Evolutionary conservation across 306 rosid species (phyloP), one percentile per base, ranked within the genome.

Genomic region (Elaeagnus macrophylla): DNA sequence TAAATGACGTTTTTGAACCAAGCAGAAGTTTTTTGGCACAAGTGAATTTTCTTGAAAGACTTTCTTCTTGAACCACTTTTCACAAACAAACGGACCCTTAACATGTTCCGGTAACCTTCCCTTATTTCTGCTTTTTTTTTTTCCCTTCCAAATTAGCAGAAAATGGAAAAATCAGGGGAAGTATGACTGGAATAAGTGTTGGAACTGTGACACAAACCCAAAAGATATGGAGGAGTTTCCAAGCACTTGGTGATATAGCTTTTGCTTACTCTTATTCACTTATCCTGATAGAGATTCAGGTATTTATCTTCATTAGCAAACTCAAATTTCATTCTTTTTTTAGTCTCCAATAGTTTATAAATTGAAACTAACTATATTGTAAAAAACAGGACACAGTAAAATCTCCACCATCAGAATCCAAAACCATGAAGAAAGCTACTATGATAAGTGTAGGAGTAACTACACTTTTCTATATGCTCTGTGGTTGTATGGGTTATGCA

Each of bases 231-330:
- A 73, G 81, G 60, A 82, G 79, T 67, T 82, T 82, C 67, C 86
- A 80, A 78, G 88, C 97, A 58, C 83, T 85, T 61, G 95, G 97
- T 38, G 75, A 85, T 75, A 78, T 85, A 35, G 95, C 97, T 64
- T 89, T 89, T 67, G 97, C 97, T 9, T 85, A 80, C 69, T 89
- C 95, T 11, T 89, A 78, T 80, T 89, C 97, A 11, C 56, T 80
- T 63, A 79, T 85, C 75, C 89, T 85, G 14, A 75, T 89, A 8
- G 95, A 89, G 83, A 89, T 89, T 76, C 95, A 89, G 88, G 96
- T 82, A 63, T 14, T 19, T 59, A 51, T 37, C 54, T 52, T 15
- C 55, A 37, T 11, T 18, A 39, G 6, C 39, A 25, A 12, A 37
- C 35, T 8, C 43, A 48, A 48, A 20, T 10, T 49, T 61, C 8